phyloP scores from a whole-genome alignment of 2,329 filamentous ascomycete species.

The Diaporthe batatas region DNA sequence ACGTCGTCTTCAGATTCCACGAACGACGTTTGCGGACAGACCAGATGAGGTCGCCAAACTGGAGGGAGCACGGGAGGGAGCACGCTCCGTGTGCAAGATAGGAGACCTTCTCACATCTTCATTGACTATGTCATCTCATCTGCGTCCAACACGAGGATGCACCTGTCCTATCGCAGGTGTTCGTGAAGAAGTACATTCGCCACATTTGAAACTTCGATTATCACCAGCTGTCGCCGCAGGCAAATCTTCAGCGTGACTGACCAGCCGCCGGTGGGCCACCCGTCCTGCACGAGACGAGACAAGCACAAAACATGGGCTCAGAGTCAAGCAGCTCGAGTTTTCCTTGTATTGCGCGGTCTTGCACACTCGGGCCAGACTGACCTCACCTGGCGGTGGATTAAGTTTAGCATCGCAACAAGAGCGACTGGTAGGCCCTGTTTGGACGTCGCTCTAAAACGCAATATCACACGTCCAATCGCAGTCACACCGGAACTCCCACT shows the following conservation, averaged over 20 bases:
- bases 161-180: not conserved
- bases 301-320: constrained; percentile 16
- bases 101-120: constrained; percentile 14
- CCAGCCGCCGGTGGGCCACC: constrained; percentile 4
- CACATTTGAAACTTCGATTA: constrained; percentile 12
- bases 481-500: constrained; percentile 16
- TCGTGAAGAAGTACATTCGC: not conserved
- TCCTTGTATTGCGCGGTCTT: not conserved
- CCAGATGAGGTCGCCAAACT: constrained; percentile 4
- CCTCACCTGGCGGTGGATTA: not conserved
- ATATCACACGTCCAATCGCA: constrained; percentile 34
- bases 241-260: constrained; percentile 5
- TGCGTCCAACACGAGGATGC: not conserved
- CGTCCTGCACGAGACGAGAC: constrained; percentile 11
- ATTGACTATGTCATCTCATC: constrained; percentile 17
- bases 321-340: constrained; percentile 19
- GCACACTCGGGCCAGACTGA: not conserved
- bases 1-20: not conserved
- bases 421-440: constrained; percentile 25
- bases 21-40: constrained; percentile 3
- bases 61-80: constrained; percentile 13
- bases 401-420: constrained; percentile 22
- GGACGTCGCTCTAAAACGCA: constrained; percentile 23
- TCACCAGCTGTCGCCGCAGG: constrained; percentile 7
- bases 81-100: constrained; percentile 15